A percentile compares a stretch with the other conserved stretches of the same genome.
These are phyloP conservation scores for Erythrophleum ivorense DNA, from an alignment of 331 rosid genomes.

Conservation along the genomic window DNA sequence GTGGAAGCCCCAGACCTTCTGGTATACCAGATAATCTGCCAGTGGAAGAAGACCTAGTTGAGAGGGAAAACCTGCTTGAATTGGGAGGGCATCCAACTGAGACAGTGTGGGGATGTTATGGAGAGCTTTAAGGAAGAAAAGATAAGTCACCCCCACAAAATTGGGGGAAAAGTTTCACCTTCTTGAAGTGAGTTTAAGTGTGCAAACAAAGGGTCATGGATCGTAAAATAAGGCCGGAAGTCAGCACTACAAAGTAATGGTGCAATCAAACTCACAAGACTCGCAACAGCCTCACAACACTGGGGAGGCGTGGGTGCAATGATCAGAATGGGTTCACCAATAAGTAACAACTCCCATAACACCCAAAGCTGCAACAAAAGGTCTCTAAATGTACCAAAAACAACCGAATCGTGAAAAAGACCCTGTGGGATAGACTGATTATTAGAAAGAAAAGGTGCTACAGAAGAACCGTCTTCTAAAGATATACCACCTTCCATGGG, in stretches of 20 bases:
- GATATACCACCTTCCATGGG: neutral
- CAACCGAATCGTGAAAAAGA: neutral
- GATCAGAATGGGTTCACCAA: neutral
- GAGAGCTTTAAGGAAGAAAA: neutral
- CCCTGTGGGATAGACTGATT: neutral
- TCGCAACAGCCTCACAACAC: neutral
- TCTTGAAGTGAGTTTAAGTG: constrained; percentile 11
- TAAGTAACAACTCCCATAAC: constrained; percentile 1
- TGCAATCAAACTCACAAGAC: neutral
- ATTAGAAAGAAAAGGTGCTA: neutral
- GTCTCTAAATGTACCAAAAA: neutral
- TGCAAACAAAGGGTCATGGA: constrained; percentile 2
- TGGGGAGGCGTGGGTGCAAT: neutral
- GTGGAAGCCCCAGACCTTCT: neutral
- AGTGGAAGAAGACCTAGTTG: constrained; percentile 12
- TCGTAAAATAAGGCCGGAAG: neutral
- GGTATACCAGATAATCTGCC: constrained; percentile 11
- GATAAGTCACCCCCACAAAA: neutral
- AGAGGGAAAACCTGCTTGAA: neutral
- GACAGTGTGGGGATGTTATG: neutral
- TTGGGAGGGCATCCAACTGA: constrained; percentile 6
- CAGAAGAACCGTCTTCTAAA: neutral
- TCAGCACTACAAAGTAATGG: neutral
- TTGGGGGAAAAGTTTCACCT: neutral
- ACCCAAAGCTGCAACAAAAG: constrained; percentile 4